Base-by-base conservation (phyloP, 1,284 basidiomycete genomes). In the Ganoderma meredithae region DNA sequence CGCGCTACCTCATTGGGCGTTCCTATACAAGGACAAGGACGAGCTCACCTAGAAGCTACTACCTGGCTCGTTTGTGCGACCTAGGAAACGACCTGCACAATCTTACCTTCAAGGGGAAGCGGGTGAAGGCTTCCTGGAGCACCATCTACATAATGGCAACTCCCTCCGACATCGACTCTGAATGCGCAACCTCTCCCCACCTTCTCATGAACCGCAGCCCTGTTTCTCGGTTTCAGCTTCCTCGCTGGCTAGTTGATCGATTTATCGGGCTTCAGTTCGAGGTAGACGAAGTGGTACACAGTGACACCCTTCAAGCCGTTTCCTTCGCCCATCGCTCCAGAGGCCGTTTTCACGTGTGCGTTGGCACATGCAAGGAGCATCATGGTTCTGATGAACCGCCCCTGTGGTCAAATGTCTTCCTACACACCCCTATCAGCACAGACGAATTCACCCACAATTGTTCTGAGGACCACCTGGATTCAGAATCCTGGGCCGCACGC, bases 71-170 rank as follows among this genome's bases (percentile, higher is more conserved):
- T 22, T 3, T 52, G 9, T 47, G 13, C 12, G 9, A 36, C 8
- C 49, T 62, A 6, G 61, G 61, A 1, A 33, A 31, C 0, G 66
- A 67, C 43, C 39, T 52, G 9, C 15, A 63, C 56, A 55, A 67
- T n/a, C 33, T 67, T 0, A 10, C 15, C 13, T 61, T 66, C 49
- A 12, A 31, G 8, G 64, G 64, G 1, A 61, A 55, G 44, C 44
- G 39, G 2, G 31, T 66, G 27, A 4, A 13, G 1, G 59, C 60
- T 5, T 25, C 9, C 9, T 66, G 64, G 64, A 47, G 64, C 25
- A 60, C 60, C 25, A 41, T 63, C 47, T 67, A 60, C 40, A 15
- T 62, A 19, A 22, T 53, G n/a, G 19, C 61, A 17, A 31, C 33
- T 47, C 33, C 47, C 33, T 25, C 47, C 3, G 40, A 52, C 19